Base-by-base conservation (phyloP, 108 stramenopile genomes). In the Fragilaria crotonensis region DNA sequence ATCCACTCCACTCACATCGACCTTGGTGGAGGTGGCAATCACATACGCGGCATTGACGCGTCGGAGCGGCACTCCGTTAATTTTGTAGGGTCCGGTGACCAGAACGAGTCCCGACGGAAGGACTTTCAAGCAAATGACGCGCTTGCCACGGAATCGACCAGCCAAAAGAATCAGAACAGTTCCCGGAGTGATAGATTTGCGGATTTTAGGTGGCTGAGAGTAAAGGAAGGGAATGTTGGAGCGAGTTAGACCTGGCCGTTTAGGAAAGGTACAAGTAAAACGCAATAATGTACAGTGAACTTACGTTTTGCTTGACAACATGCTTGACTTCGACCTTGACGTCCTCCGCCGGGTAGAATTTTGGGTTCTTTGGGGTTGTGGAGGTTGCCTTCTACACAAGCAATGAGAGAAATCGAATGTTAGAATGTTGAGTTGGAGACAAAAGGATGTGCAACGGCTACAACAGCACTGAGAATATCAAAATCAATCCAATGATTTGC, bases 31-130 rank as follows among this genome's bases (percentile, higher is more conserved):
- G 21, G 99, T 98, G 47, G 90, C 99, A 69, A 99, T 99, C 11
- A 97, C 97, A 68, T 98, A 99, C 19, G 95, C 94, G 79, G 94
- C 96, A 77, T 97, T 98, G 27, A 98, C 95, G 47, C 99, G 95
- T 51, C 96, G 94, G 46, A 99, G 76, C 23, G 99, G 99, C 18
- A 97, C 96, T 45, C 99, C 99, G 73, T 99, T 99, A 64, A 98
- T 81, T 76, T 89, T 87, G 93, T 94, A 99, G 7, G 99, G 99
- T 59, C 99, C 99, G 1, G 97, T 88, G 5, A 99, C 99, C 20
- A 99, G 80, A 9, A 99, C 75, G 28, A 97, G 84, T 48, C 99
- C 99, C 5, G 96, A 97, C 44, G 89, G 90, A 32, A 99, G 77
- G 48, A 80, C 70, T 90, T 98, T 98, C 58, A 99, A 88, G 72